Conservation (phyloP, 2,329 filamentous ascomycete species). For the Talaromyces sp. region DNA sequence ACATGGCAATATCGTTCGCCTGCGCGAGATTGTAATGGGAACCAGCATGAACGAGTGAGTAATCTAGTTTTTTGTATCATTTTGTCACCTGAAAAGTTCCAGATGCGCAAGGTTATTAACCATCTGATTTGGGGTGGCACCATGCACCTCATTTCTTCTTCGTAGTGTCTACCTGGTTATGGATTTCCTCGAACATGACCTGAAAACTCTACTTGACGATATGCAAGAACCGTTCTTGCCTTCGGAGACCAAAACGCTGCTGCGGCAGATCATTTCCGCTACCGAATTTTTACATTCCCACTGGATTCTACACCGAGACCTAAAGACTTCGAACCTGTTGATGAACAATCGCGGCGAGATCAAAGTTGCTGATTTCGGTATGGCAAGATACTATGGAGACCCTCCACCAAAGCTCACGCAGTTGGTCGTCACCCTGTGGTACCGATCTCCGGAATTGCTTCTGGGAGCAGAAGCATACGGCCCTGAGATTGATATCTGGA, state of each 20-base stretch:
- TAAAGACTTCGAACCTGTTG: constrained; percentile 90
- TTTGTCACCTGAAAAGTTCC: constrained; percentile 30
- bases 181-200: constrained; percentile 95
- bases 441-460: constrained; percentile 84
- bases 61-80: background rate
- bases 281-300: constrained; percentile 80
- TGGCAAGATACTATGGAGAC: constrained; percentile 84
- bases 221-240: constrained; percentile 92
- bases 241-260: constrained; percentile 86
- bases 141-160: constrained; percentile 15
- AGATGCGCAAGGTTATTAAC: constrained; percentile 33
- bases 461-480: constrained; percentile 75
- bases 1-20: constrained; percentile 75
- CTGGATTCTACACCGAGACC: constrained; percentile 89
- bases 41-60: constrained; percentile 56
- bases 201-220: constrained; percentile 86
- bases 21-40: constrained; percentile 81
- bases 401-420: constrained; percentile 77
- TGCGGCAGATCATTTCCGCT: constrained; percentile 76
- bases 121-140: constrained; percentile 14
- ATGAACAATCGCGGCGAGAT: constrained; percentile 92
- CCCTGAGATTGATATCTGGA: constrained; percentile 86
- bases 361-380: constrained; percentile 96
- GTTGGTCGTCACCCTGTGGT: constrained; percentile 96
- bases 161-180: constrained; percentile 85